phyloP scores from a whole-genome alignment of 352 stramenopile genomes.

The Elongisporangium anandrum region DNA sequence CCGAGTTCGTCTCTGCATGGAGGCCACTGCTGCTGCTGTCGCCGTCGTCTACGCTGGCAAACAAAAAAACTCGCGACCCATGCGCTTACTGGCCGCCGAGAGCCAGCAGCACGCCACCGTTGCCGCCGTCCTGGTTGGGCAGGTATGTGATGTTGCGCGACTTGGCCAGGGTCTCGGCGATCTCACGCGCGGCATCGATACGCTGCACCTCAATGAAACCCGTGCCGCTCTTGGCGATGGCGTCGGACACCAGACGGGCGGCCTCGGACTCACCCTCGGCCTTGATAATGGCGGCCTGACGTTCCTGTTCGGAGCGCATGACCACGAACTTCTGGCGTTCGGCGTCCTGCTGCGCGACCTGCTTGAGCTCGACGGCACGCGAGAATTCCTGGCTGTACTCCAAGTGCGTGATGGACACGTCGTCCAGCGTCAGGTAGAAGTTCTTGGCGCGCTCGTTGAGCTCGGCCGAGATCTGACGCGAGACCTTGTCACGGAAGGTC shows the following conservation, averaged over 20 bases:
- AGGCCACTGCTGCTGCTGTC: background rate
- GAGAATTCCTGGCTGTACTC: slow-evolving; percentile 99
- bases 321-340: slow-evolving; percentile 99
- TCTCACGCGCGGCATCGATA: slow-evolving; percentile 99
- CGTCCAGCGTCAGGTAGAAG: slow-evolving; percentile 98
- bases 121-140: slow-evolving; percentile 86
- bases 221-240: slow-evolving; percentile 95
- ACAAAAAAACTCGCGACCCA: background rate
- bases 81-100: slow-evolving; percentile 67
- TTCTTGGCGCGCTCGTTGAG: slow-evolving; percentile 95
- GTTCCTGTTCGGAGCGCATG: slow-evolving; percentile 98
- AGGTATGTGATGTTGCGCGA: slow-evolving; percentile 99
- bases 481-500: slow-evolving; percentile 98
- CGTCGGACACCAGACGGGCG: slow-evolving; percentile 96
- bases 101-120: slow-evolving; percentile 64
- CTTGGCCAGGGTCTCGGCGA: slow-evolving; percentile 96
- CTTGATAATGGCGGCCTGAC: slow-evolving; percentile 88
- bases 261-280: slow-evolving; percentile 98
- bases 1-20: background rate
- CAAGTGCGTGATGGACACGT: slow-evolving; percentile 99
- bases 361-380: slow-evolving; percentile 99
- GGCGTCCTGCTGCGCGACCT: slow-evolving; percentile 99
- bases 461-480: slow-evolving; percentile 94
- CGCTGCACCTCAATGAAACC: slow-evolving; percentile 99
- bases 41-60: slow-evolving; percentile 1